Base-by-base conservation (phyloP, 306 rosid species). In the Vigna radiata region DNA sequence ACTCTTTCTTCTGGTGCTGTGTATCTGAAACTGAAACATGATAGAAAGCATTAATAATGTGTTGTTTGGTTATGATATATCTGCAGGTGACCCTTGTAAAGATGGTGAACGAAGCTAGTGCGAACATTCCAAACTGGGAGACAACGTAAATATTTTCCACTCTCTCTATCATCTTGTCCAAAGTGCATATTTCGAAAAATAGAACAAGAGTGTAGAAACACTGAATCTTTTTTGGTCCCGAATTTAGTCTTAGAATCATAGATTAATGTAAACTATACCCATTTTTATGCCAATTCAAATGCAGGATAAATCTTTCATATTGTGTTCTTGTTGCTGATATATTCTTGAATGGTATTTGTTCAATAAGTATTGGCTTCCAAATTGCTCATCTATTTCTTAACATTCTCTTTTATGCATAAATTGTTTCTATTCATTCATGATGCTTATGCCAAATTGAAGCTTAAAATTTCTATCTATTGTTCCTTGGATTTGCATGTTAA, bases 71-170 rank as follows among this genome's bases (percentile, higher is more conserved):
- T 53, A 10, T 56, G 11, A 44, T 80, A n/a, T 60, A 50, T 83
- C 7, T 88, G 84, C 93, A 92, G 96, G 97, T 84, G 72, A 92
- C 96, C 54, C 94, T 92, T 59, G 91, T 90, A 69, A 90, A 90
- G 91, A 87, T 90, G 95, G 89, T 88, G 89, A 94, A 94, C 60
- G 97, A 91, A 83, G 98, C 98, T 55, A 79, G 87, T 62, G 97
- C 94, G 11, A 91, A 90, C 84, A 79, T 88, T 70, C 94, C 91
- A 33, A 86, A 90, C 68, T 94, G 98, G 98, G 94, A 87, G 49
- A 68, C 84, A 8, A 25, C 71, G 54, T 88, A 85, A 81, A 72
- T 49, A 66, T 37, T 47, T 37, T 27, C 33, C 16, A 19, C 21
- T 27, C 8, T 27, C 8, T 43, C 72, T 67, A 13, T 76, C 50